Percentiles rank a stretch among this genome's conserved stretches.
phyloP scores from a whole-genome alignment of 371 early-diverging fungal genomes.

The Mucor velutinosus region DNA sequence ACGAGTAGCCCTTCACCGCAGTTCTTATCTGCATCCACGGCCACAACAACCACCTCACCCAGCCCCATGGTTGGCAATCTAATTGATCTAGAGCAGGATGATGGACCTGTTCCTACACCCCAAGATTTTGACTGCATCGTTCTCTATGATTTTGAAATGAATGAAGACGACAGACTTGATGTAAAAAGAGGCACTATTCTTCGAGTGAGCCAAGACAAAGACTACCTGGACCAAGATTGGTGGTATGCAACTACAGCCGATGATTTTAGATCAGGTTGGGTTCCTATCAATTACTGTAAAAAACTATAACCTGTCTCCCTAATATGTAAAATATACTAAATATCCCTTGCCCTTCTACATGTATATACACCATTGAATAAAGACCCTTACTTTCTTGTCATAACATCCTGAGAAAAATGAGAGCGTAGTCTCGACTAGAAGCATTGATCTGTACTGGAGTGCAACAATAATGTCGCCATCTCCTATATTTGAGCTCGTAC shows the following conservation, averaged over 20 bases:
- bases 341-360: neutral
- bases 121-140: constrained; percentile 24
- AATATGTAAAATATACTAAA: neutral
- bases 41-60: neutral
- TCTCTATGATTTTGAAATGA: constrained; percentile 24
- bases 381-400: no score
- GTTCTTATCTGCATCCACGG: neutral
- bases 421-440: no score
- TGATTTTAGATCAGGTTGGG: constrained; percentile 23
- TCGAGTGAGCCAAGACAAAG: constrained; percentile 25
- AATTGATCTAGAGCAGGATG: constrained; percentile 9
- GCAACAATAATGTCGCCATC: no score
- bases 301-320: constrained; percentile 9
- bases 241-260: constrained; percentile 28
- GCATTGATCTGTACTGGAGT: no score
- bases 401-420: no score
- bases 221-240: constrained; percentile 24
- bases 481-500: no score
- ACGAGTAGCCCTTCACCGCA: neutral
- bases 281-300: constrained; percentile 27
- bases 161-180: constrained; percentile 23
- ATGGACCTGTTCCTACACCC: constrained; percentile 1
- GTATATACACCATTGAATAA: neutral
- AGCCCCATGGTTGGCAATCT: neutral
- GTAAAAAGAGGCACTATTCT: constrained; percentile 25